A percentile compares a stretch with the other conserved stretches of the same genome.
Conservation (phyloP, 345 rosid species). For the Raphanus sativus region DNA sequence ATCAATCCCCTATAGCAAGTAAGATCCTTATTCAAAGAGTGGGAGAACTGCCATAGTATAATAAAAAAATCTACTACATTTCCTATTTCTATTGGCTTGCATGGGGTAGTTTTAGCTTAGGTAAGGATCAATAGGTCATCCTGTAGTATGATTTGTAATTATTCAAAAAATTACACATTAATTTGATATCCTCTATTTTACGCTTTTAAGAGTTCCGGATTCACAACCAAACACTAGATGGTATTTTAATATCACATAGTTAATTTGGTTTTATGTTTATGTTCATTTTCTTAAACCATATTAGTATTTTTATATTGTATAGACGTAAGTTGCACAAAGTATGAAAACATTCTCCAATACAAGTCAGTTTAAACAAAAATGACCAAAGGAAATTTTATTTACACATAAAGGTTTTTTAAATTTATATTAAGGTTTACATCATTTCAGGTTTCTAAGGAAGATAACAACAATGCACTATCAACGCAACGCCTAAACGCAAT, state of each 20-base stretch:
- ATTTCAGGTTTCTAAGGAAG: constrained; percentile 29
- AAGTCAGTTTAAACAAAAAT: background rate
- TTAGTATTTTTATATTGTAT: background rate
- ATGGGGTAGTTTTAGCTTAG: no score
- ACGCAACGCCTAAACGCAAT: constrained; percentile 9
- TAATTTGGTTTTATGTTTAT: background rate
- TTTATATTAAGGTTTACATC: background rate
- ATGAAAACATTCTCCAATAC: background rate
- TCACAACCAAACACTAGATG: background rate
- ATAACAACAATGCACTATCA: constrained; percentile 1
- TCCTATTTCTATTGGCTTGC: background rate
- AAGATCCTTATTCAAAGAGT: background rate
- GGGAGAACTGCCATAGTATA: background rate
- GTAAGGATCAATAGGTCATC: no score
- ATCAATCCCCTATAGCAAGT: background rate
- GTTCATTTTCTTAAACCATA: background rate
- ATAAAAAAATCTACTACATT: background rate
- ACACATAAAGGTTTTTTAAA: no score
- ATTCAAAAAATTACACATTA: background rate
- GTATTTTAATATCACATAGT: background rate
- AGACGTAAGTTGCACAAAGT: background rate
- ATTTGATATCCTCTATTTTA: background rate
- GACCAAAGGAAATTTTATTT: no score
- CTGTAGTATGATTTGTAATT: background rate
- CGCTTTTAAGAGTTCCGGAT: background rate